Conservation (phyloP, 176 grass and related monocot genomes). For the Themeda triandra region DNA sequence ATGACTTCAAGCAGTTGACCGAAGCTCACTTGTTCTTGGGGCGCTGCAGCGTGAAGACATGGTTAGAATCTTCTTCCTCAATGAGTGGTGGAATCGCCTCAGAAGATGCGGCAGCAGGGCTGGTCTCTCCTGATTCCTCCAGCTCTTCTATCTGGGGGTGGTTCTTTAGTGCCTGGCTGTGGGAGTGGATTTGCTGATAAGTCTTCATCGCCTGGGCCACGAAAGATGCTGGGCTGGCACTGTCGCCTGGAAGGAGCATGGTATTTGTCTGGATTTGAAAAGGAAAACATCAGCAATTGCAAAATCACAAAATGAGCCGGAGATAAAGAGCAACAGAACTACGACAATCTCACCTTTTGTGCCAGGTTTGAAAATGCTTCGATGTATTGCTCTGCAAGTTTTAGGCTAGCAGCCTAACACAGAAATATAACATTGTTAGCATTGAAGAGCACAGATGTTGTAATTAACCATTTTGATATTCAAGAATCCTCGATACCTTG, state of each 20-base stretch:
- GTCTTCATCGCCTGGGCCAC: slow-evolving; percentile 72
- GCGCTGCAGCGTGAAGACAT: slow-evolving; percentile 23
- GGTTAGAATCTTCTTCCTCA: not conserved
- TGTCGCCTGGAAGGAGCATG: slow-evolving; percentile 64
- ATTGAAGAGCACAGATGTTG: not conserved
- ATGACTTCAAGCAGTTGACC: not conserved
- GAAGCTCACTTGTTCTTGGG: not conserved
- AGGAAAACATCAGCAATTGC: not conserved
- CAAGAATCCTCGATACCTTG: slow-evolving; percentile 45
- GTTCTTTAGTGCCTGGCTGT: not conserved
- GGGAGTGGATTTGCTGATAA: slow-evolving; percentile 50
- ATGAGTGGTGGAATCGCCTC: not conserved
- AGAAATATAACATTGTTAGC: not conserved
- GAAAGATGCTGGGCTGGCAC: slow-evolving; percentile 55
- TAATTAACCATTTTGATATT: not conserved
- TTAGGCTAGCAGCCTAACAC: slow-evolving; percentile 69
- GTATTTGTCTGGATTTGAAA: slow-evolving; percentile 54
- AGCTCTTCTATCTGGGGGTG: not conserved
- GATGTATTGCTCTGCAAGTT: slow-evolving; percentile 86
- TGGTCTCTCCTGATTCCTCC: slow-evolving; percentile 16
- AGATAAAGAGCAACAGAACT: not conserved
- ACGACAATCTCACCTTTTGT: slow-evolving; percentile 49
- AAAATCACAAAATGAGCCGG: not conserved
- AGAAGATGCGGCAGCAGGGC: not conserved
- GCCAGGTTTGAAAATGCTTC: slow-evolving; percentile 65